phyloP scores from a whole-genome alignment of 345 rosid species.

The Lenwebbia sp. region DNA sequence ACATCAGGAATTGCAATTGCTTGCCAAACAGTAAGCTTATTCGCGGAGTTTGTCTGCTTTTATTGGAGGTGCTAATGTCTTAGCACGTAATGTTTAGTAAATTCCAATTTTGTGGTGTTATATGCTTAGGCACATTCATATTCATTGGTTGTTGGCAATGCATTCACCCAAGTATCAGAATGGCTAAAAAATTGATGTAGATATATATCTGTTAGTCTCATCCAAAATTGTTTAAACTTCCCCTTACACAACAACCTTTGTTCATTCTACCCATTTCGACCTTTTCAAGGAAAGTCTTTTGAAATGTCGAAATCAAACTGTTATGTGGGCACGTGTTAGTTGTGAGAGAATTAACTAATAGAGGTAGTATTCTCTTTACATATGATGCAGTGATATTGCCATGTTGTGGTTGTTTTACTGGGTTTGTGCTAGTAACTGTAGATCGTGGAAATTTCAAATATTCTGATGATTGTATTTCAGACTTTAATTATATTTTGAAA shows the following conservation, averaged over 20 bases:
- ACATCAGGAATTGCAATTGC: slow-evolving; percentile 43
- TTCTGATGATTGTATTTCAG: background rate
- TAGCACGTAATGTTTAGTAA: background rate
- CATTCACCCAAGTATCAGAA: background rate
- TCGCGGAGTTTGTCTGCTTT: background rate
- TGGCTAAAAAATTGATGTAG: background rate
- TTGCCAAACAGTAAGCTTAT: slow-evolving; percentile 52
- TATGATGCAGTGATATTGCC: background rate
- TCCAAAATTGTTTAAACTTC: background rate
- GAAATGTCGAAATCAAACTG: background rate
- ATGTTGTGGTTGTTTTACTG: background rate
- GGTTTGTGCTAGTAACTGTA: background rate
- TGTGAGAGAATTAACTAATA: background rate
- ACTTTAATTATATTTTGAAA: background rate
- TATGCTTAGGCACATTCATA: background rate
- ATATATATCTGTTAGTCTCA: background rate
- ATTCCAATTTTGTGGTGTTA: background rate
- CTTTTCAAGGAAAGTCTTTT: background rate
- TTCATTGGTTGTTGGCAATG: background rate
- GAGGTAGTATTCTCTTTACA: background rate
- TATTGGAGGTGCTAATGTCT: background rate
- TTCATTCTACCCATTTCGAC: background rate
- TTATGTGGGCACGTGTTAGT: background rate
- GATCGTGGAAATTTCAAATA: background rate
- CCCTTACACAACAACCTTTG: background rate